Conservation (phyloP, 139 green algal species). For the Spirogloea muscicola region DNA sequence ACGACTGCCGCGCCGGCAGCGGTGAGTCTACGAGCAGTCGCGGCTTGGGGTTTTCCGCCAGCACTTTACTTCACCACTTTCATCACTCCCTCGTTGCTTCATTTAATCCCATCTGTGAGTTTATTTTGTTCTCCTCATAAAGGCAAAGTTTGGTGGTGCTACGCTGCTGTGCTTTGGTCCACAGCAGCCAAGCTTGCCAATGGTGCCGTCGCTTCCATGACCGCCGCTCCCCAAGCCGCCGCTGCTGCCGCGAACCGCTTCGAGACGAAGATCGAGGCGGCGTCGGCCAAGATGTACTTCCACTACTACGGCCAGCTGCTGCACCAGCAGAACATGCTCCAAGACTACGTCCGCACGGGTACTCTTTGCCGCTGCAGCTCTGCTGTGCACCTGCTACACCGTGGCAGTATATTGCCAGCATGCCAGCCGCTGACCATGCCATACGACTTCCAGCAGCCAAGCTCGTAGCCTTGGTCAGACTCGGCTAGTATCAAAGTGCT, state of each 20-base stretch:
- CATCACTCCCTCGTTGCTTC: no score
- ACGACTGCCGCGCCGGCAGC: no score
- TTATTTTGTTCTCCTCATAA: background rate
- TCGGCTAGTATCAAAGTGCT: no score
- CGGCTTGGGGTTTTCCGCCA: no score
- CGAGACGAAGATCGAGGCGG: constrained; percentile 64
- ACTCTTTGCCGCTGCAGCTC: background rate
- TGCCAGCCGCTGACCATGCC: no score
- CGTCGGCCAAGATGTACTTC: constrained; percentile 79
- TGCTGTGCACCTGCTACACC: background rate
- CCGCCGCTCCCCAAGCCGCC: background rate
- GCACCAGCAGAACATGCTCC: constrained; percentile 93
- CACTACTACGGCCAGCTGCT: constrained; percentile 70
- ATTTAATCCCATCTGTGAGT: no score
- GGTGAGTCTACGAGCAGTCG: no score
- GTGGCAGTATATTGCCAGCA: background rate
- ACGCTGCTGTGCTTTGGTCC: background rate
- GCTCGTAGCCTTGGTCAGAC: no score
- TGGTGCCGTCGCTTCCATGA: background rate
- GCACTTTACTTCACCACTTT: no score
- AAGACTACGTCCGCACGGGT: constrained; percentile 53
- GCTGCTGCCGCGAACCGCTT: constrained; percentile 14
- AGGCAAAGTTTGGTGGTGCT: background rate
- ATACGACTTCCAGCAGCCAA: no score
- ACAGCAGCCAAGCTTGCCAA: background rate